Conservation (phyloP, 192 early-diverging fungal species). For the Entomortierella beljakovae region DNA sequence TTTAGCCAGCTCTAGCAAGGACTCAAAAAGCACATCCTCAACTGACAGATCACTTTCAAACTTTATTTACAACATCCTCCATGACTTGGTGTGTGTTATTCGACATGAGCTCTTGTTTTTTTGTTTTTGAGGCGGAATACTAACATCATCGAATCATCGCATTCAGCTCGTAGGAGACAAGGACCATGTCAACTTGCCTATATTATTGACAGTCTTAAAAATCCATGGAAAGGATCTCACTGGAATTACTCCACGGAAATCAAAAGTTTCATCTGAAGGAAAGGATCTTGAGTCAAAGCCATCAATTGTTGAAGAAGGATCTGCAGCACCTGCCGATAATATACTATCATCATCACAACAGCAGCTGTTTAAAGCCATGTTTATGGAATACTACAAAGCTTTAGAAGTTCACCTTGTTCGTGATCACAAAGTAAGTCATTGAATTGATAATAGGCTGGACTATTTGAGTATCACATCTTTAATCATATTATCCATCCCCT, state of each 20-base stretch:
- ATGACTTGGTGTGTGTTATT: constrained; percentile 58
- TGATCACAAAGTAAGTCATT: constrained; percentile 69
- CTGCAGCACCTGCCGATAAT: constrained; percentile 18
- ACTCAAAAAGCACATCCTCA: constrained; percentile 10
- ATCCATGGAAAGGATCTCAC: constrained; percentile 65
- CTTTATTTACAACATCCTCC: constrained; percentile 62
- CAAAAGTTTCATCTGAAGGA: constrained; percentile 30
- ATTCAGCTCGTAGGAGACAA: constrained; percentile 58
- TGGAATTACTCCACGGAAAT: constrained; percentile 59
- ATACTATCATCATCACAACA: constrained; percentile 52
- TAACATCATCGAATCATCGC: neutral
- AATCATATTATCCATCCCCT: constrained; percentile 5
- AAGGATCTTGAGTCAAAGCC: constrained; percentile 34
- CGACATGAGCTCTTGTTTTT: neutral
- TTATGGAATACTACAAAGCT: constrained; percentile 70
- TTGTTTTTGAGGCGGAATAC: neutral
- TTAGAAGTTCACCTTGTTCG: constrained; percentile 70
- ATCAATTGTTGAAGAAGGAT: constrained; percentile 17
- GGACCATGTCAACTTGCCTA: constrained; percentile 65
- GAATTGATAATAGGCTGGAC: neutral
- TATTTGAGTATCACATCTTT: too few species aligned
- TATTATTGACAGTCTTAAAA: constrained; percentile 65
- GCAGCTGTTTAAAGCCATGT: constrained; percentile 57
- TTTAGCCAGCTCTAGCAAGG: constrained; percentile 30
- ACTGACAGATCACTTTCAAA: constrained; percentile 49